Evolutionary conservation across 768 basidiomycete species (phyloP).

Genomic region (Russula emetica): DNA sequence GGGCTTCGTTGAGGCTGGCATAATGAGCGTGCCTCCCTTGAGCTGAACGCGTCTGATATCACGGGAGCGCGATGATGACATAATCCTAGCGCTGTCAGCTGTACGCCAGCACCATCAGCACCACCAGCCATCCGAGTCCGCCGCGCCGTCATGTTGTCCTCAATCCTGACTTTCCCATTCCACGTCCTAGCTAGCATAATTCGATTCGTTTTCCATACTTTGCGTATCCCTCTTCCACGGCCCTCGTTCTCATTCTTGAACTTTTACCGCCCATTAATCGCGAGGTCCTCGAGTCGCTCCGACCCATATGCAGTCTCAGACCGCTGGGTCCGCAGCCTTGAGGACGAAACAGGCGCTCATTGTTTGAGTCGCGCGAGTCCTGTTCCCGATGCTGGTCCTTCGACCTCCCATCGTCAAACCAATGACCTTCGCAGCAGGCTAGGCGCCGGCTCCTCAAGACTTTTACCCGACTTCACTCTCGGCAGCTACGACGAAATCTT

Average conservation of each 20-base stretch:
- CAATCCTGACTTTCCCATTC: constrained; percentile 56
- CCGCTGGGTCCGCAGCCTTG: constrained; percentile 73
- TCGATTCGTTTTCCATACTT: constrained; percentile 59
- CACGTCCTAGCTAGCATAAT: constrained; percentile 56
- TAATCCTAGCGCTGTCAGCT: not conserved
- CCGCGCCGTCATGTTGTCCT: constrained; percentile 12
- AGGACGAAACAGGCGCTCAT: constrained; percentile 80
- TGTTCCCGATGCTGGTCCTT: constrained; percentile 41
- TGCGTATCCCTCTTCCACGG: constrained; percentile 62
- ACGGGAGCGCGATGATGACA: constrained; percentile 22
- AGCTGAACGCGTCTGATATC: constrained; percentile 6
- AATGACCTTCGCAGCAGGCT: constrained; percentile 30
- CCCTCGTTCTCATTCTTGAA: constrained; percentile 47
- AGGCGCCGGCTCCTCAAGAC: constrained; percentile 39
- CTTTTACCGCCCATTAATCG: constrained; percentile 41
- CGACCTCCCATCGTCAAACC: constrained; percentile 40
- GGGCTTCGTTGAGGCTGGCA: constrained; percentile 38
- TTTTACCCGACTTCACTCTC: constrained; percentile 76
- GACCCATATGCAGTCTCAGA: constrained; percentile 57
- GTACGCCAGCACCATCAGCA: too few species aligned
- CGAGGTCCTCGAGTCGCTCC: constrained; percentile 33
- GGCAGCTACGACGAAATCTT: constrained; percentile 81
- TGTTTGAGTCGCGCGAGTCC: constrained; percentile 44
- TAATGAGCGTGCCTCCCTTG: not conserved
- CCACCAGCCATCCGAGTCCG: not conserved